These are phyloP conservation scores for Apophysomyces ossiformis DNA, from an alignment of 371 early-diverging fungal genomes.

Conservation along the genomic window DNA sequence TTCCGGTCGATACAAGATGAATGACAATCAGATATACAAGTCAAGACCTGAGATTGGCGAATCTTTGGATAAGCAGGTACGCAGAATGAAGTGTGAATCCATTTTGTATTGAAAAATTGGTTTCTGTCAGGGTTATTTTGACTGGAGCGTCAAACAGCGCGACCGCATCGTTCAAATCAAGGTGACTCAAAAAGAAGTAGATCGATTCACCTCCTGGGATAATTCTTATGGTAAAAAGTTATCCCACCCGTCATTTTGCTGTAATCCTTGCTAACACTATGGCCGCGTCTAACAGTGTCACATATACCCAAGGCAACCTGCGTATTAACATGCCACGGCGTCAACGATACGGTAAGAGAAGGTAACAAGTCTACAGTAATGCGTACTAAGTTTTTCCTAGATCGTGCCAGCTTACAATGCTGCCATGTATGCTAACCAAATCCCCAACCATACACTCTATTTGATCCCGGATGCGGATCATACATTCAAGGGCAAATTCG, in stretches of 20 bases:
- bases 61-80: slow-evolving; percentile 15
- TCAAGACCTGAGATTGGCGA: slow-evolving; percentile 5
- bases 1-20: slow-evolving; percentile 50
- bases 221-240: slow-evolving; percentile 35
- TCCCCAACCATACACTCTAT: slow-evolving; percentile 49
- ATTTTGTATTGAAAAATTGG: not conserved
- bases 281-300: slow-evolving; percentile 30
- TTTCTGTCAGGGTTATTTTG: slow-evolving; percentile 24
- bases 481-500: slow-evolving; percentile 44
- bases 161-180: slow-evolving; percentile 18
- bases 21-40: slow-evolving; percentile 15
- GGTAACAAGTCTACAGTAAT: not conserved
- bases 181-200: slow-evolving; percentile 27
- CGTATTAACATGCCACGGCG: slow-evolving; percentile 57
- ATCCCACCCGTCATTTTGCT: not conserved
- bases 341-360: slow-evolving; percentile 48
- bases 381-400: slow-evolving; percentile 21
- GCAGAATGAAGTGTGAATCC: not conserved
- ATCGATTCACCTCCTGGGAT: slow-evolving; percentile 31
- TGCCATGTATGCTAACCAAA: slow-evolving; percentile 48
- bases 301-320: slow-evolving; percentile 56
- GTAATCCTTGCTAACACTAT: slow-evolving; percentile 5
- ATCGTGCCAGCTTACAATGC: slow-evolving; percentile 57
- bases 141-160: slow-evolving; percentile 28
- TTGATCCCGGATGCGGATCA: slow-evolving; percentile 57